Evolutionary conservation across 768 basidiomycete species (phyloP), one percentile per base, ranked within the genome.

Genomic region (Russula virescens): DNA sequence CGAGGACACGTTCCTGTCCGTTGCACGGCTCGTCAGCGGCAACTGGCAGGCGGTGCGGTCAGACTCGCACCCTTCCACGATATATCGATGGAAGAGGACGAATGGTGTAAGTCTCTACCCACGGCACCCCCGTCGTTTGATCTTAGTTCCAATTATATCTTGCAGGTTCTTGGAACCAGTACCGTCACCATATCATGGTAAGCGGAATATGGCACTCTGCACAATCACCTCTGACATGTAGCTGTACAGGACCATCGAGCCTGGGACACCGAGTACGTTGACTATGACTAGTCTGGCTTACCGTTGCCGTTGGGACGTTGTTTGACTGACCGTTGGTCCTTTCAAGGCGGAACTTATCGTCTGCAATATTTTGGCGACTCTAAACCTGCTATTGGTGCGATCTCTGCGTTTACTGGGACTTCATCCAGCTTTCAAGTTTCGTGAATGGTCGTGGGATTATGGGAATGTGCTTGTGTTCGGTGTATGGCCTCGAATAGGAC

Each of bases 31-130:
- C 38, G 73, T 78, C 18, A 78, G 76, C 31, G 67, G 68, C 25
- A 71, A 74, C 56, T 91, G 87, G 88, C 74, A 63, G 62, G 70
- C 78, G 0, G 81, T 86, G 38, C 79, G 84, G 55, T 84, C 86
- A 16, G 90, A 92, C 73, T 90, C 89, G 21, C 89, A 91, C 71
- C 88, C 88, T 34, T 89, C 87, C 5, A 90, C 89, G 1, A 78
- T 77, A 21, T 89, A 81, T 68, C 76, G 78, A 61, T 91, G 89
- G 89, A 72, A 68, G 25, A 78, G 86, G 72, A 82, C 78, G 14
- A 86, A 72, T 72, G 77, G 76, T 1, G 81, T 84, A 68, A 65
- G 80, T 75, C 55, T 11, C 34, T 31, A 38, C 50, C 53, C 46
- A 57, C 18, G 26, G n/a, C n/a, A n/a, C n/a, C n/a, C 14, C 28